Evolutionary conservation across 75 land plant genomes (phyloP).

Genomic region (Isoetes taiwanensis): DNA sequence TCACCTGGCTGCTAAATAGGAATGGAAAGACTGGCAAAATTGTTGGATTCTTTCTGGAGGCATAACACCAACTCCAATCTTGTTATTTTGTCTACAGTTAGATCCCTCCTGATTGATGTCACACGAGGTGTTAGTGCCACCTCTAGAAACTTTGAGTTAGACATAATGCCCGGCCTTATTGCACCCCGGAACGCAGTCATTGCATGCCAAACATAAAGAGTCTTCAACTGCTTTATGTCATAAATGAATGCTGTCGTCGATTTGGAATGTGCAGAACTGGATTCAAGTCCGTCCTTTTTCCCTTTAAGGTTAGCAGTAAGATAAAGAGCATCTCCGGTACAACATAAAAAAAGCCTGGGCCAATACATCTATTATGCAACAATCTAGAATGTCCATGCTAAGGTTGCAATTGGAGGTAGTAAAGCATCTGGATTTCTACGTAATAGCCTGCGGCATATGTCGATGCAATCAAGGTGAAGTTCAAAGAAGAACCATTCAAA

Average conservation of each 20-base stretch:
- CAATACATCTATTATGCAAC: too few species aligned
- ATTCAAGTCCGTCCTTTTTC: slow-evolving; percentile 36
- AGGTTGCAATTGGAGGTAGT: too few species aligned
- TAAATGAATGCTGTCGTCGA: slow-evolving; percentile 43
- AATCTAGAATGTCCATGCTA: too few species aligned
- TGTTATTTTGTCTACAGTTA: slow-evolving; percentile 63
- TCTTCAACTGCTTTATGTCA: slow-evolving; percentile 46
- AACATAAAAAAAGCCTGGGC: too few species aligned
- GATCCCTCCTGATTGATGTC: slow-evolving; percentile 49
- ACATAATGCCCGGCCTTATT: slow-evolving; percentile 27
- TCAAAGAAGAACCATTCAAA: too few species aligned
- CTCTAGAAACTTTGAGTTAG: slow-evolving; percentile 28
- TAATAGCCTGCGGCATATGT: too few species aligned
- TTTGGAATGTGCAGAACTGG: neutral
- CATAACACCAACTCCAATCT: slow-evolving; percentile 48
- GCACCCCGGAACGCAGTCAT: slow-evolving; percentile 76
- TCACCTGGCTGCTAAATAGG: slow-evolving; percentile 37
- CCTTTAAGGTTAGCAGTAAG: slow-evolving; percentile 46
- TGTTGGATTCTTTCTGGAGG: slow-evolving; percentile 38
- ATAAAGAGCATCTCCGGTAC: slow-evolving; percentile 84
- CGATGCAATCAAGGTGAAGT: too few species aligned
- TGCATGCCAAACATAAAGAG: slow-evolving; percentile 78
- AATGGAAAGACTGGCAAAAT: slow-evolving; percentile 47
- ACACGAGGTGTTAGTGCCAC: slow-evolving; percentile 46
- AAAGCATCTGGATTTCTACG: too few species aligned